Conservation (phyloP, 371 early-diverging fungal genomes). For the Zychaea mexicana region DNA sequence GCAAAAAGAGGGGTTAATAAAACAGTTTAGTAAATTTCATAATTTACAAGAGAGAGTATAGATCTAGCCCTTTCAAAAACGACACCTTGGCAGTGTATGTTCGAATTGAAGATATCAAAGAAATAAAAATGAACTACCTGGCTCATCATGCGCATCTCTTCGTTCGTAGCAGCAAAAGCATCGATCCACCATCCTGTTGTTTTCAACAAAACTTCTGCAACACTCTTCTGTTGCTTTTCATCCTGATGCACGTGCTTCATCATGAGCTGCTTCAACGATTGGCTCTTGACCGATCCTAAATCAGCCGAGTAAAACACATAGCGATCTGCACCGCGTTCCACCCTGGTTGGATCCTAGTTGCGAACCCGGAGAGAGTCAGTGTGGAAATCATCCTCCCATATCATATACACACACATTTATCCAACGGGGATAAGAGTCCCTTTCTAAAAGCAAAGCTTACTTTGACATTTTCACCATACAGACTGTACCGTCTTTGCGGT, state of each 20-base stretch:
- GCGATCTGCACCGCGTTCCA: conserved; percentile 35
- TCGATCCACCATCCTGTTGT: conserved; percentile 87
- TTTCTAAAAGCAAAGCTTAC: conserved; percentile 10
- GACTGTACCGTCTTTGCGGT: conserved; percentile 23
- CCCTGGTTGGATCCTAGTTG: conserved; percentile 37
- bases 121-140: conserved; percentile 52
- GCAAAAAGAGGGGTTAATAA: too few relatives aligned
- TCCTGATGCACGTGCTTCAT: conserved; percentile 14
- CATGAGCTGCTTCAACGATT: conserved; percentile 49
- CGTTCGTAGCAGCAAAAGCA: conserved; percentile 75
- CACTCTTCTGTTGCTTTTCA: conserved; percentile 15
- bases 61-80: too few relatives aligned
- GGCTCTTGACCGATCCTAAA: conserved; percentile 48
- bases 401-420: too few relatives aligned
- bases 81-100: too few relatives aligned
- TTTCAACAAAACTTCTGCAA: conserved; percentile 40
- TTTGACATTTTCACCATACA: conserved; percentile 27
- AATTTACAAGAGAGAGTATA: too few relatives aligned
- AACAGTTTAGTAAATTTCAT: too few relatives aligned
- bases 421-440: too few relatives aligned
- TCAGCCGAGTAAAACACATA: conserved; percentile 63
- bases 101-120: too few relatives aligned
- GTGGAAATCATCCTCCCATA: too few relatives aligned
- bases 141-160: conserved; percentile 77
- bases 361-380: background rate